phyloP scores from a whole-genome alignment of 2,329 filamentous ascomycete species.

The Phialophora chinensis region DNA sequence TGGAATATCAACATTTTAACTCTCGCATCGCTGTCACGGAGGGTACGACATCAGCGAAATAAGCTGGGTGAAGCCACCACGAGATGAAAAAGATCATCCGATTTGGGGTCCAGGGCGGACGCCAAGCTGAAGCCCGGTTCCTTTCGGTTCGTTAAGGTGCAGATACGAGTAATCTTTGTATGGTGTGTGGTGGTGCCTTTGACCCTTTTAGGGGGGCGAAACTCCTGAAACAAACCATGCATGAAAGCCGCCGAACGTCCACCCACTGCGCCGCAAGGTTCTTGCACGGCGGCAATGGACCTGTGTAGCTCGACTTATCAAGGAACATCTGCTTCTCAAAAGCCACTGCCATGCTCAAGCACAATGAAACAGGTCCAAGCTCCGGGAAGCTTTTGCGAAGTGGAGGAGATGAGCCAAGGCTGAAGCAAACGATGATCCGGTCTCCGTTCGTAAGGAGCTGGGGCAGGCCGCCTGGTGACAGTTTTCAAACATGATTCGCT shows the following conservation, averaged over 20 bases:
- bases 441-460: neutral
- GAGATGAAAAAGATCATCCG: neutral
- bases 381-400: neutral
- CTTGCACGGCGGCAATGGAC: neutral
- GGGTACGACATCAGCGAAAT: neutral
- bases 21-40: neutral
- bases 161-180: slow-evolving; percentile 1
- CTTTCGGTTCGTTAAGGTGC: neutral
- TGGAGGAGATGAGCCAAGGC: slow-evolving; percentile 4
- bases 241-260: neutral
- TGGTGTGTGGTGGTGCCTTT: neutral
- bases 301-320: neutral
- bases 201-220: neutral
- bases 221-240: neutral
- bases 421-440: neutral
- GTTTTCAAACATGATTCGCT: neutral
- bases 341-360: neutral
- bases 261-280: neutral
- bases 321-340: neutral
- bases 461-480: neutral
- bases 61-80: neutral
- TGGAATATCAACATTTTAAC: neutral
- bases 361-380: neutral
- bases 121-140: neutral
- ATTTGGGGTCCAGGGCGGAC: slow-evolving; percentile 5